Evolutionary conservation across 2,329 filamentous ascomycete genomes (phyloP).

Genomic region (Epichloe sp.): DNA sequence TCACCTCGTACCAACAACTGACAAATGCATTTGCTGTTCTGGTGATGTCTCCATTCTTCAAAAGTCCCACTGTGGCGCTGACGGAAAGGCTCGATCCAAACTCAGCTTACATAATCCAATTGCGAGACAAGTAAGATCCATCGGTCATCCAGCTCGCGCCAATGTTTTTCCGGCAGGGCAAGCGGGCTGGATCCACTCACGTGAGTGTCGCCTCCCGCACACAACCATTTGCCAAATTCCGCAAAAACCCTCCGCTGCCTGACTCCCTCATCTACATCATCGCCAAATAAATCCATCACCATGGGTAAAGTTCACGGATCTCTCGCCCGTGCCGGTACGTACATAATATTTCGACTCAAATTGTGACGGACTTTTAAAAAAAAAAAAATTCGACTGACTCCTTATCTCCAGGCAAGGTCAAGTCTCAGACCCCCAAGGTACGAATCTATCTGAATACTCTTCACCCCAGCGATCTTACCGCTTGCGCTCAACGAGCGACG

Average conservation of each 20-base stretch:
- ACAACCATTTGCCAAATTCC: conserved; percentile 27
- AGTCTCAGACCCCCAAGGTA: conserved; percentile 90
- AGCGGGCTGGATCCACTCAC: conserved; percentile 17
- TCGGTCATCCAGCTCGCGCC: not conserved
- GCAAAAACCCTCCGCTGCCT: conserved; percentile 16
- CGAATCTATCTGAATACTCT: conserved; percentile 20
- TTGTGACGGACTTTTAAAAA: no score
- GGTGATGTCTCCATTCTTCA: no score
- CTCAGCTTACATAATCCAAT: not conserved
- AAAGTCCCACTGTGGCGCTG: not conserved
- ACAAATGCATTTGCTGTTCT: no score
- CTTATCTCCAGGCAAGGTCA: conserved; percentile 68
- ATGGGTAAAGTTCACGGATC: conserved; percentile 94
- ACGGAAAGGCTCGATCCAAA: not conserved
- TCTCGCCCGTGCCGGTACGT: conserved; percentile 65
- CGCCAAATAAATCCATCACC: conserved; percentile 32
- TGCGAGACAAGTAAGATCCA: not conserved
- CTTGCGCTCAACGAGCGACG: conserved; percentile 10
- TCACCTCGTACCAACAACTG: no score
- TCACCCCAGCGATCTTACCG: not conserved
- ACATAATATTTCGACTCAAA: not conserved
- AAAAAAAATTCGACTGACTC: not conserved
- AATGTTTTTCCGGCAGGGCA: conserved; percentile 23
- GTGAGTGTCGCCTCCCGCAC: conserved; percentile 22
- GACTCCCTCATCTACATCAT: conserved; percentile 23